A percentile compares a stretch with the other conserved stretches of the same genome.
Evolutionary conservation across 257 asterid genomes (phyloP).

Genomic region (Solanum appendiculatum): DNA sequence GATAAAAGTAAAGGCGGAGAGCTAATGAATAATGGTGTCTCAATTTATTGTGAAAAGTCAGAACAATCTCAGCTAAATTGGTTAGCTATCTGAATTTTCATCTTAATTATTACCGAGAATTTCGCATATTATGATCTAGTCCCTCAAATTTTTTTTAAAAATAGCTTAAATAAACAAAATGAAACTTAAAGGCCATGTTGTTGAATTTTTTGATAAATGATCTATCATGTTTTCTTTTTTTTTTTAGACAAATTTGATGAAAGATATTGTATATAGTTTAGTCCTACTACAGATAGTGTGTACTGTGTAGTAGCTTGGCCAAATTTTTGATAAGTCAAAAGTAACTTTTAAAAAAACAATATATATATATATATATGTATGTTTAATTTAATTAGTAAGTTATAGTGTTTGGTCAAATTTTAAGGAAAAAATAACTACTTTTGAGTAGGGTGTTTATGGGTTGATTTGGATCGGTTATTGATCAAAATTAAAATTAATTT

Average conservation of each 20-base stretch:
- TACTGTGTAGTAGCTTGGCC: no score
- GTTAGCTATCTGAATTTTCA: rapidly evolving
- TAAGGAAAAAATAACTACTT: neutral
- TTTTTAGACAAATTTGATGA: neutral
- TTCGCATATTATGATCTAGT: no score
- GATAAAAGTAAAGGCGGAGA: neutral
- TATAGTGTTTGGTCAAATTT: neutral
- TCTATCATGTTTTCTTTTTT: neutral
- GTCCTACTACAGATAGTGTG: neutral
- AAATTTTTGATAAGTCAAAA: neutral
- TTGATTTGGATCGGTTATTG: rapidly evolving
- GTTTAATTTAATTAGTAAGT: no score
- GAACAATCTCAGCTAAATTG: neutral
- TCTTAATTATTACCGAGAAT: no score
- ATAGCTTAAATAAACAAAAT: no score
- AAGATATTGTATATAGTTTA: neutral
- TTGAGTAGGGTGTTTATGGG: neutral
- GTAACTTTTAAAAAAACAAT: no score
- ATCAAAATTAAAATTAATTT: no score
- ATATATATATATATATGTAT: no score
- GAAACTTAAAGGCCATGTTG: neutral
- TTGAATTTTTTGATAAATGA: no score
- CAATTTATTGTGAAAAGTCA: neutral
- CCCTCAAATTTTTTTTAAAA: no score
- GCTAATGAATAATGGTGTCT: no score